Percentiles rank a stretch among this genome's conserved stretches.
These are phyloP conservation scores for Podila epigama DNA, from an alignment of 192 early-diverging fungal species.

Conservation along the genomic window DNA sequence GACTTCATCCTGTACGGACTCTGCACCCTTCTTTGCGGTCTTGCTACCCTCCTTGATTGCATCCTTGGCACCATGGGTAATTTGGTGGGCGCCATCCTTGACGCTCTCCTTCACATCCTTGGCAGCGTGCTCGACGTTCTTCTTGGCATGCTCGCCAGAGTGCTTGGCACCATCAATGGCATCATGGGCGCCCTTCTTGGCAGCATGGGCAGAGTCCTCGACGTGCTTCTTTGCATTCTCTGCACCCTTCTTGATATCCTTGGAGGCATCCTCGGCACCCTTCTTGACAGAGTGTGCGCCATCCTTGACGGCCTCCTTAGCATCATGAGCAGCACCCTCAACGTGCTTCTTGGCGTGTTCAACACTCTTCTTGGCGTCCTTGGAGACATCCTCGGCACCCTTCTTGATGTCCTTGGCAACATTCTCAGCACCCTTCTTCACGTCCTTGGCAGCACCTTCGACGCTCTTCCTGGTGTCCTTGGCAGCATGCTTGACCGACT, in stretches of 20 bases:
- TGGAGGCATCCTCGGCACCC: background rate
- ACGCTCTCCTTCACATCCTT: constrained; percentile 7
- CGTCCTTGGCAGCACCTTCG: background rate
- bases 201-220: background rate
- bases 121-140: constrained; percentile 9
- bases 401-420: constrained; percentile 9
- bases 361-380: constrained; percentile 15
- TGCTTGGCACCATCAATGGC: background rate
- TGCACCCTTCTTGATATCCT: background rate
- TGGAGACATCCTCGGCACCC: constrained; percentile 1
- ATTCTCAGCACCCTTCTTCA: constrained; percentile 1
- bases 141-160: background rate
- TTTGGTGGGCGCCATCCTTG: constrained; percentile 1
- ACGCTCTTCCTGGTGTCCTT: background rate
- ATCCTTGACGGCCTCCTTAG: background rate
- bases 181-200: background rate
- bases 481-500: background rate
- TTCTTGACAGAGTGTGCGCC: background rate
- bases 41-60: background rate
- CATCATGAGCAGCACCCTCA: background rate
- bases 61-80: constrained; percentile 5
- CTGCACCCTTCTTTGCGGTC: background rate
- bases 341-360: constrained; percentile 10
- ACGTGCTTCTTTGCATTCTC: background rate
- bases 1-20: background rate